A percentile compares a stretch with the other conserved stretches of the same genome.
Conservation (phyloP, 768 basidiomycete genomes). For the Fistulinella prunicolor region DNA sequence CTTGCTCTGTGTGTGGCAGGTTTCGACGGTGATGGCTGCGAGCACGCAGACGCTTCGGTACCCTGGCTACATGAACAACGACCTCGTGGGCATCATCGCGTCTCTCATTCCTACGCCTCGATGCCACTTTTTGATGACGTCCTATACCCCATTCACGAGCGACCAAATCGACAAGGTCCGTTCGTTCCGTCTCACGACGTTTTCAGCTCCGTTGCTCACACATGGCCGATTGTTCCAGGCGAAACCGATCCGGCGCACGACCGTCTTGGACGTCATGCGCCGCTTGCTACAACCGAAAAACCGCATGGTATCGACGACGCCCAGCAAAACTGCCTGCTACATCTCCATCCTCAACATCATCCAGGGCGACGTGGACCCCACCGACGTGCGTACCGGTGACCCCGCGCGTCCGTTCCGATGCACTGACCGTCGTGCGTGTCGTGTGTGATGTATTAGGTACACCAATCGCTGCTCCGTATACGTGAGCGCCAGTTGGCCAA, state of each 20-base stretch:
- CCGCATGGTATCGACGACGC: constrained; percentile 94
- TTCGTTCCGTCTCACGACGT: neutral
- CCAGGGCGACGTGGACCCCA: constrained; percentile 97
- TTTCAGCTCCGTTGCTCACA: neutral
- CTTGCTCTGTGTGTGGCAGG: constrained; percentile 42
- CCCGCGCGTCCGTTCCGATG: neutral
- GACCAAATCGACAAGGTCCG: constrained; percentile 93
- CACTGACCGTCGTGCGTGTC: neutral
- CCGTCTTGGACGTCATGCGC: constrained; percentile 98
- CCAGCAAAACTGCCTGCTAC: constrained; percentile 90
- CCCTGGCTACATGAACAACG: constrained; percentile 99
- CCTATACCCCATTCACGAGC: constrained; percentile 97
- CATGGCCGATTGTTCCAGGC: constrained; percentile 49
- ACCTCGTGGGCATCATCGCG: constrained; percentile 94
- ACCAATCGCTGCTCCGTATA: constrained; percentile 95
- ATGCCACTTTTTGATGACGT: constrained; percentile 98
- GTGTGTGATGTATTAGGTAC: constrained; percentile 54
- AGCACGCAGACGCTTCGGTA: constrained; percentile 96
- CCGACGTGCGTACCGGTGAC: constrained; percentile 58
- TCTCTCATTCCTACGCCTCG: constrained; percentile 95
- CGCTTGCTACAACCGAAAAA: constrained; percentile 97
- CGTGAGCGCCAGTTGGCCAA: constrained; percentile 95
- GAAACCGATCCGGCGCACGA: constrained; percentile 93
- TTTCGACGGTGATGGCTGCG: constrained; percentile 96
- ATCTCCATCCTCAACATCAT: constrained; percentile 99